These are phyloP conservation scores for Carpinus viminea DNA, from an alignment of 306 rosid genomes.

Conservation along the genomic window DNA sequence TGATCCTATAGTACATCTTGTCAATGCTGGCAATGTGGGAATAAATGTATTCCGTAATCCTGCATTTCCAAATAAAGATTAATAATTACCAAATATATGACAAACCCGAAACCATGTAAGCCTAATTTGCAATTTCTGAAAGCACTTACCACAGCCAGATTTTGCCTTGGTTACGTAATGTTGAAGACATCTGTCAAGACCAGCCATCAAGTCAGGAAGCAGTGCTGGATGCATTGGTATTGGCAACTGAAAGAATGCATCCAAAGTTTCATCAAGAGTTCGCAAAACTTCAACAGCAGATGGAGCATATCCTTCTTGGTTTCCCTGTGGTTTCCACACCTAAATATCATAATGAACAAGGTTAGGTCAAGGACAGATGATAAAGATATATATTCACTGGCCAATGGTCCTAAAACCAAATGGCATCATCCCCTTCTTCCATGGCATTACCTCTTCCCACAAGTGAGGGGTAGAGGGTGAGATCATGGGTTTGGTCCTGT, in stretches of 20 bases:
- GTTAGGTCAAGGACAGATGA: conserved; percentile 31
- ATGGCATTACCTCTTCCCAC: neutral
- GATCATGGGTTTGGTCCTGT: neutral
- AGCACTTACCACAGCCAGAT: conserved; percentile 86
- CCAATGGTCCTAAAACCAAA: neutral
- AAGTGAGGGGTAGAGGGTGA: neutral
- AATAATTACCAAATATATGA: conserved; percentile 27
- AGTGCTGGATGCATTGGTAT: conserved; percentile 94
- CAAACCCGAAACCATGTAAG: conserved; percentile 11
- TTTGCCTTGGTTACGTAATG: conserved; percentile 71
- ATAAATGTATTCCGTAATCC: conserved; percentile 78
- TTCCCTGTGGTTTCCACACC: conserved; percentile 75
- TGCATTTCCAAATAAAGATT: conserved; percentile 40
- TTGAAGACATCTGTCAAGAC: conserved; percentile 93
- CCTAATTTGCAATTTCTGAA: conserved; percentile 16
- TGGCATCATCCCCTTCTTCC: neutral
- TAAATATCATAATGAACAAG: conserved; percentile 40
- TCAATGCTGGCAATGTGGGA: conserved; percentile 93
- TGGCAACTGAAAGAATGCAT: conserved; percentile 92
- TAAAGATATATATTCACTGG: neutral
- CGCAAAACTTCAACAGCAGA: conserved; percentile 95
- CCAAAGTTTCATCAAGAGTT: conserved; percentile 80
- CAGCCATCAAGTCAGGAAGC: conserved; percentile 91
- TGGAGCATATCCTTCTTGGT: conserved; percentile 80
- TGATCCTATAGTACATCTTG: conserved; percentile 83